These are phyloP conservation scores for Solanum sejunctum DNA, from an alignment of 257 asterid species.

Conservation along the genomic window DNA sequence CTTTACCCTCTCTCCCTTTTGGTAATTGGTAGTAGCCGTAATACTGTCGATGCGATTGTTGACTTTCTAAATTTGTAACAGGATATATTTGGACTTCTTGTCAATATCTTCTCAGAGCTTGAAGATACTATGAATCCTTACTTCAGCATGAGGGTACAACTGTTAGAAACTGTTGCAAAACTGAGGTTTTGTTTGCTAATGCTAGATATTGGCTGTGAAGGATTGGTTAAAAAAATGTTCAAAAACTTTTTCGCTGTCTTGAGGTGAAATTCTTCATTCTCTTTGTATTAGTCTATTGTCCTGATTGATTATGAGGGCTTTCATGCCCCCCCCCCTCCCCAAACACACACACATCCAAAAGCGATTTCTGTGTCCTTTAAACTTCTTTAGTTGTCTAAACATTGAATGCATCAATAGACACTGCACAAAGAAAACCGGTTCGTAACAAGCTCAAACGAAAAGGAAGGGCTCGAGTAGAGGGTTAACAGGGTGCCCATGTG, in stretches of 20 bases:
- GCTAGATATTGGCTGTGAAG: slow-evolving; percentile 74
- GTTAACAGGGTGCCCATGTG: background rate
- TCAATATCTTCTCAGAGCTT: slow-evolving; percentile 58
- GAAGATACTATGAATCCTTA: slow-evolving; percentile 42
- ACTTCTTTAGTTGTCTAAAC: background rate
- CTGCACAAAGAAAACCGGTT: background rate
- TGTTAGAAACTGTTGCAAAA: slow-evolving; percentile 61
- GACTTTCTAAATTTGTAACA: slow-evolving; percentile 14
- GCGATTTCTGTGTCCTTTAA: background rate
- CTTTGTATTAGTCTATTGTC: background rate
- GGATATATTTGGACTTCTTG: slow-evolving; percentile 56
- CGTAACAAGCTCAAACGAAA: background rate
- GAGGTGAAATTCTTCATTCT: slow-evolving; percentile 28
- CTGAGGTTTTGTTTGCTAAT: slow-evolving; percentile 48
- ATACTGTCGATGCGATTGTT: background rate
- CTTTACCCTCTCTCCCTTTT: background rate
- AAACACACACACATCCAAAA: too few species aligned
- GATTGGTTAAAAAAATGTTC: slow-evolving; percentile 65
- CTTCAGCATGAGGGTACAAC: slow-evolving; percentile 40
- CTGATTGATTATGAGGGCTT: background rate
- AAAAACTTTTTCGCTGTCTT: slow-evolving; percentile 48
- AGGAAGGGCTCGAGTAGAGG: background rate
- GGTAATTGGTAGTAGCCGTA: background rate
- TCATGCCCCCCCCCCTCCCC: background rate
- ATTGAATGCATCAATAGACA: background rate